Evolutionary conservation across 2,329 filamentous ascomycete species (phyloP).

Genomic region (Pseudogymnoascus sp.): DNA sequence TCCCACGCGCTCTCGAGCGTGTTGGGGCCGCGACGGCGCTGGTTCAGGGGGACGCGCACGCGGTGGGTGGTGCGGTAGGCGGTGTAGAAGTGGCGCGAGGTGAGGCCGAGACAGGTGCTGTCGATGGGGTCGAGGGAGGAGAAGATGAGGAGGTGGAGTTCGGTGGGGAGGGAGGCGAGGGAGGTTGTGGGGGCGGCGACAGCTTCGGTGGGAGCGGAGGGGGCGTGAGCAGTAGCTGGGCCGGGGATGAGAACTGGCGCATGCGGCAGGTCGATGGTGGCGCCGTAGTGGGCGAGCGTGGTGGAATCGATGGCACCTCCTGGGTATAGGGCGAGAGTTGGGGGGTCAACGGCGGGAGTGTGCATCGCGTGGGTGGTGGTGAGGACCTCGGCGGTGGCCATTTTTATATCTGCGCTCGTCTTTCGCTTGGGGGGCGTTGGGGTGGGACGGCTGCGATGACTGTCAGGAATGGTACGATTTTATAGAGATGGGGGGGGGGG

Average conservation of each 20-base stretch:
- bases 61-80: conserved; percentile 48
- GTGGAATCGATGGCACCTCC: not conserved
- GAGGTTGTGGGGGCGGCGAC: not conserved
- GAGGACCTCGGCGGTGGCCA: not conserved
- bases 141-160: conserved; percentile 53
- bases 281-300: not conserved
- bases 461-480: conserved; percentile 11
- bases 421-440: not conserved
- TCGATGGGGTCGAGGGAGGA: conserved; percentile 58
- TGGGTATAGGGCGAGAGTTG: conserved; percentile 18
- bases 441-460: not conserved
- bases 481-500: conserved; percentile 10
- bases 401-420: not conserved
- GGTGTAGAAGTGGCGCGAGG: conserved; percentile 49
- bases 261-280: not conserved
- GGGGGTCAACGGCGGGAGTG: not conserved
- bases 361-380: not conserved
- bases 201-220: not conserved
- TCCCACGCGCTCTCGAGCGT: conserved; percentile 58
- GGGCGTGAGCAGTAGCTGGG: not conserved
- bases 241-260: not conserved
- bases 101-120: conserved; percentile 53
- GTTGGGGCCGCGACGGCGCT: conserved; percentile 52
- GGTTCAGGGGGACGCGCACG: conserved; percentile 47
- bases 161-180: conserved; percentile 46